Evolutionary conservation across 345 rosid genomes (phyloP).

Genomic region (Lepidium aucheri): DNA sequence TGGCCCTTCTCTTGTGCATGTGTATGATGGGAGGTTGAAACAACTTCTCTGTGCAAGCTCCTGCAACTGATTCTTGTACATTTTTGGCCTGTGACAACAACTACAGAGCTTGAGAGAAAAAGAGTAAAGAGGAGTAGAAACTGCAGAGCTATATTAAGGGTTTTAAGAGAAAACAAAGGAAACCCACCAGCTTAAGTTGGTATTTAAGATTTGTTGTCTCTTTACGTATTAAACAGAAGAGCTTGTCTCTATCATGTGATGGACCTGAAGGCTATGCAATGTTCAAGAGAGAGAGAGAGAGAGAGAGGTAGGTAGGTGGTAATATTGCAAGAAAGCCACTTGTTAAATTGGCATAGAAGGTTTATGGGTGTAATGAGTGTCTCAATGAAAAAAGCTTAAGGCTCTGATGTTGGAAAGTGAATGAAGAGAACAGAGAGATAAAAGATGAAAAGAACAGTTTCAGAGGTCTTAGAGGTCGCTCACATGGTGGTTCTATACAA

Average conservation of each 20-base stretch:
- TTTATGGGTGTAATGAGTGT: conserved; percentile 7
- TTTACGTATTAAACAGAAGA: conserved; percentile 6
- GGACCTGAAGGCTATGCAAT: neutral
- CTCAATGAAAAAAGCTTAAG: neutral
- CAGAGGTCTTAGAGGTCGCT: conserved; percentile 20
- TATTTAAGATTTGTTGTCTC: conserved; percentile 12
- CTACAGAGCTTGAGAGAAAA: neutral
- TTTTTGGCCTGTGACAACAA: conserved; percentile 5
- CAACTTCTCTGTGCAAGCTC: conserved; percentile 81
- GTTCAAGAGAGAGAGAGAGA: neutral
- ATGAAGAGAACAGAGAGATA: conserved; percentile 2
- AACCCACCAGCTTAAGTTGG: conserved; percentile 8
- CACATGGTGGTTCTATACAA: conserved; percentile 20
- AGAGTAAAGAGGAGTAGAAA: neutral
- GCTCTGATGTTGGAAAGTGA: conserved; percentile 13
- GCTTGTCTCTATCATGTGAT: conserved; percentile 25
- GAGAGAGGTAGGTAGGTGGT: neutral
- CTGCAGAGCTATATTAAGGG: neutral
- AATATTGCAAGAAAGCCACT: neutral
- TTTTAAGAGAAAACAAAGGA: conserved; percentile 5
- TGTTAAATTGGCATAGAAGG: neutral
- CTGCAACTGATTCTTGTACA: conserved; percentile 71
- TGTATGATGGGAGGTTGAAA: conserved; percentile 66
- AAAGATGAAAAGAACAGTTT: conserved; percentile 16
- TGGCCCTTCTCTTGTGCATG: conserved; percentile 64